Evolutionary conservation across 805 yeast species (phyloP).

Genomic region (Hermanozyma aechmeae): DNA sequence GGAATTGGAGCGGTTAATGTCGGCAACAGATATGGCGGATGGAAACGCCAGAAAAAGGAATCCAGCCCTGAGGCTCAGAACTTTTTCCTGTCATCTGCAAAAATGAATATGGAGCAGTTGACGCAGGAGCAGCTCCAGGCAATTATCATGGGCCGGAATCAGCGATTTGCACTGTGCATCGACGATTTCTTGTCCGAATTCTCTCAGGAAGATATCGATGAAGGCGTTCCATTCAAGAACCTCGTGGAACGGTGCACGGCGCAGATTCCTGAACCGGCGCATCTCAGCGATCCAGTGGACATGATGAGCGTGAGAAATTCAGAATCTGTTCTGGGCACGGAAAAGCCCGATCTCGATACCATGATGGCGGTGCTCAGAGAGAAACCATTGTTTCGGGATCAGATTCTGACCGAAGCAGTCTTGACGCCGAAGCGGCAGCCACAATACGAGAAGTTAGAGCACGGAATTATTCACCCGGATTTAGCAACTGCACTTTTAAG

Average conservation of each 20-base stretch:
- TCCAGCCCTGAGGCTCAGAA: slow-evolving; percentile 4
- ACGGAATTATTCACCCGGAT: slow-evolving; percentile 39
- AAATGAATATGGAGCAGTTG: slow-evolving; percentile 41
- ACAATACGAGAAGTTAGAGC: slow-evolving; percentile 29
- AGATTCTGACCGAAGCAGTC: slow-evolving; percentile 47
- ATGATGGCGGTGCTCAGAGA: slow-evolving; percentile 41
- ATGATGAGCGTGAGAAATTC: slow-evolving; percentile 11
- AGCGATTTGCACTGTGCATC: slow-evolving; percentile 31
- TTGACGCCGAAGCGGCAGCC: slow-evolving; percentile 40
- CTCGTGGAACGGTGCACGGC: slow-evolving; percentile 26
- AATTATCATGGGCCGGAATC: slow-evolving; percentile 49
- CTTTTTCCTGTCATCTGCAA: slow-evolving; percentile 25
- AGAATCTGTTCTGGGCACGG: slow-evolving; percentile 5
- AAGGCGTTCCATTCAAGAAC: slow-evolving; percentile 30
- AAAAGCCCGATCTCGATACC: slow-evolving; percentile 31
- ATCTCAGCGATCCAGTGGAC: slow-evolving; percentile 53
- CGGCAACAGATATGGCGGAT: slow-evolving; percentile 9
- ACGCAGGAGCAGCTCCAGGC: slow-evolving; percentile 49
- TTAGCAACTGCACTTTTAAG: slow-evolving; percentile 39
- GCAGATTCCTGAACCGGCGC: slow-evolving; percentile 40
- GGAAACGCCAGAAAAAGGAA: slow-evolving; percentile 3
- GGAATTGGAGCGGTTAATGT: slow-evolving; percentile 27
- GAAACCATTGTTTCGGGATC: slow-evolving; percentile 48
- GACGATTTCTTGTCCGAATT: slow-evolving; percentile 7
- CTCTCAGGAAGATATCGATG: slow-evolving; percentile 16